Evolutionary conservation across 108 stramenopile genomes (phyloP), one percentile per base, ranked within the genome.

Genomic region (Cyclotella kingstonii): DNA sequence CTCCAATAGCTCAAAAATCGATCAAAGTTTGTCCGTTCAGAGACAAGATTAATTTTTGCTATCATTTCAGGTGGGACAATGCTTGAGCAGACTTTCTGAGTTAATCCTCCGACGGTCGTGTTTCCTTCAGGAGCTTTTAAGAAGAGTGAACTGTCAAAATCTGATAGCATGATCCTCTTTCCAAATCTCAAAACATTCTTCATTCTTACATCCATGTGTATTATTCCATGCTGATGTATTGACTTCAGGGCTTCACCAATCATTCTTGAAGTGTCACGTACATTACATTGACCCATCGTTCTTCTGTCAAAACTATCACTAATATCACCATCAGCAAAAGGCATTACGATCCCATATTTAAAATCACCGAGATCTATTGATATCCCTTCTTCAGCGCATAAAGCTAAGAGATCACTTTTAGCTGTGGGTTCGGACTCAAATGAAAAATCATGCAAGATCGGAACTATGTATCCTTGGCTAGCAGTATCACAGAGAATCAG

Each of bases 301-400:
- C 72, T 65, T 66, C 64, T 63, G 31, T 66, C 44, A 10, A 53
- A 27, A 45, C 71, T 71, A 10, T 79, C 81, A 18, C 65, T 60
- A 4, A 90, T 54, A 45, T 82, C 82, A 4, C 82, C 73, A 35
- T 81, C 78, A 21, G 73, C 79, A 23, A 57, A 55, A 15, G 80
- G 82, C 60, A 82, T 81, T 19, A 90, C 84, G 12, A 90, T 53
- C n/a, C 84, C 89, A 54, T 70, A 80, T 11, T 70, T 70, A 48
- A 68, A 80, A 40, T 71, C 71, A 8, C 73, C 41, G 15, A 88
- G 54, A 26, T 55, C 19, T 1, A 68, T 36, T 79, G n/a, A n/a
- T n/a, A n/a, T n/a, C n/a, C n/a, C 77, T 22, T 39, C 26, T 29
- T 56, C 25, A 66, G n/a, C n/a, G n/a, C n/a, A n/a, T n/a, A n/a